Evolutionary conservation across 108 stramenopile species (phyloP).

Genomic region (Skeletonema grethae): DNA sequence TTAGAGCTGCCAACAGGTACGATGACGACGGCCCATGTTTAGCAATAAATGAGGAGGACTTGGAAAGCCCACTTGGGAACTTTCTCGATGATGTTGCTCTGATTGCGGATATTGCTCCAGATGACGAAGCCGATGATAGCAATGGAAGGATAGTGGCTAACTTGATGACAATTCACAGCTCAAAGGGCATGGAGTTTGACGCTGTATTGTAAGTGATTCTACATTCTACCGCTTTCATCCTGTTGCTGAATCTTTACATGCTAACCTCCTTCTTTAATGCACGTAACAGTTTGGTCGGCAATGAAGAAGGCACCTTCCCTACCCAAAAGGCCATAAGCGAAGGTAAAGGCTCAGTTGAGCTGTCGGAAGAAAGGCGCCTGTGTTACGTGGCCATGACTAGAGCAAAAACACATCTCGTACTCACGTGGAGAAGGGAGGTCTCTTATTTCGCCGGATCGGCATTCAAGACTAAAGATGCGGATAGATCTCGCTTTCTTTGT

Average conservation of each 20-base stretch:
- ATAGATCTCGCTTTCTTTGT: constrained; percentile 72
- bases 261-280: not conserved
- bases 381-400: constrained; percentile 95
- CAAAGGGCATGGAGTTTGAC: constrained; percentile 94
- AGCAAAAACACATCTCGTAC: constrained; percentile 79
- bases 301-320: constrained; percentile 88
- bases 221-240: not conserved
- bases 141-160: constrained; percentile 64
- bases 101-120: constrained; percentile 69
- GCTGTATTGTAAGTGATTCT: constrained; percentile 65
- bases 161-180: constrained; percentile 91
- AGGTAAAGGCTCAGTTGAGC: constrained; percentile 65
- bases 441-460: constrained; percentile 48
- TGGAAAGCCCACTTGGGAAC: constrained; percentile 54
- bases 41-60: constrained; percentile 9
- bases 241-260: not conserved
- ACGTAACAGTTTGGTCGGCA: constrained; percentile 59
- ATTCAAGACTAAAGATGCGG: constrained; percentile 45
- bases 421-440: constrained; percentile 83
- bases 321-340: constrained; percentile 48
- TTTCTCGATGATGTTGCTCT: constrained; percentile 84
- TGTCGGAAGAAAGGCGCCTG: constrained; percentile 86
- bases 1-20: constrained; percentile 65
- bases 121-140: constrained; percentile 39
- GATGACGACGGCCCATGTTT: constrained; percentile 58